phyloP scores from a whole-genome alignment of 352 stramenopile genomes.

The Globisporangium nagaii region DNA sequence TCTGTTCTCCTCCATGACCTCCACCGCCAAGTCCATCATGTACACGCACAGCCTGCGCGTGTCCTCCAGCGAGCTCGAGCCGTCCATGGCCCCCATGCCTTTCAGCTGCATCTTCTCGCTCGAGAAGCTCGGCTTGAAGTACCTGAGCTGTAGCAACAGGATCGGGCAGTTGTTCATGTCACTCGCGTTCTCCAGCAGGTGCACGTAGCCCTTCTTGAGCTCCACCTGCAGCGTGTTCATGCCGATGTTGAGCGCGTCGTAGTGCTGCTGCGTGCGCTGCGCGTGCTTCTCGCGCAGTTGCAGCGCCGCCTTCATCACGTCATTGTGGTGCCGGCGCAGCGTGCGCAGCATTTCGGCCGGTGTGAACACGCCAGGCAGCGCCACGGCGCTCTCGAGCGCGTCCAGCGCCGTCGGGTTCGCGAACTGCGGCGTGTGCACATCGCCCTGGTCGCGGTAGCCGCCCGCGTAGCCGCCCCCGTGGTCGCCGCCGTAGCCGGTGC shows the following conservation, averaged over 20 bases:
- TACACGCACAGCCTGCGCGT: slow-evolving; percentile 64
- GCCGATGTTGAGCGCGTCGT: slow-evolving; percentile 59
- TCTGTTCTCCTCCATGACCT: slow-evolving; percentile 62
- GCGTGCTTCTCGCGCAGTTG: slow-evolving; percentile 67
- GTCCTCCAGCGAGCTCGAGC: slow-evolving; percentile 62
- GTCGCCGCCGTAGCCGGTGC: slow-evolving; percentile 14
- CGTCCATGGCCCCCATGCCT: slow-evolving; percentile 41
- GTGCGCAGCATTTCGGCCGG: slow-evolving; percentile 46
- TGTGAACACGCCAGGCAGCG: slow-evolving; percentile 55
- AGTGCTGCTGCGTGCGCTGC: slow-evolving; percentile 37
- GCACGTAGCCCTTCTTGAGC: slow-evolving; percentile 70
- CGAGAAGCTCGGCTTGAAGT: slow-evolving; percentile 61
- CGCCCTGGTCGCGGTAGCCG: slow-evolving; percentile 26
- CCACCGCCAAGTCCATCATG: slow-evolving; percentile 67
- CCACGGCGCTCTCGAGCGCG: slow-evolving; percentile 61
- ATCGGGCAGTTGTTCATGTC: slow-evolving; percentile 48
- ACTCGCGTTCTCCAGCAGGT: slow-evolving; percentile 52
- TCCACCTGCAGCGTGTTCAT: slow-evolving; percentile 54
- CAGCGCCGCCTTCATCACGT: slow-evolving; percentile 66
- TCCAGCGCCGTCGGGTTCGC: slow-evolving; percentile 45
- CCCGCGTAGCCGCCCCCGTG: slow-evolving; percentile 13
- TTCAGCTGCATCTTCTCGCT: slow-evolving; percentile 56
- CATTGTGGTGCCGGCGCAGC: slow-evolving; percentile 49
- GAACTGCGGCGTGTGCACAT: slow-evolving; percentile 20
- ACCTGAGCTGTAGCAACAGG: slow-evolving; percentile 51